A percentile compares a stretch with the other conserved stretches of the same genome.
These are phyloP conservation scores for Verticillium nonalfalfae DNA, from an alignment of 2,329 filamentous ascomycete genomes.

Conservation along the genomic window DNA sequence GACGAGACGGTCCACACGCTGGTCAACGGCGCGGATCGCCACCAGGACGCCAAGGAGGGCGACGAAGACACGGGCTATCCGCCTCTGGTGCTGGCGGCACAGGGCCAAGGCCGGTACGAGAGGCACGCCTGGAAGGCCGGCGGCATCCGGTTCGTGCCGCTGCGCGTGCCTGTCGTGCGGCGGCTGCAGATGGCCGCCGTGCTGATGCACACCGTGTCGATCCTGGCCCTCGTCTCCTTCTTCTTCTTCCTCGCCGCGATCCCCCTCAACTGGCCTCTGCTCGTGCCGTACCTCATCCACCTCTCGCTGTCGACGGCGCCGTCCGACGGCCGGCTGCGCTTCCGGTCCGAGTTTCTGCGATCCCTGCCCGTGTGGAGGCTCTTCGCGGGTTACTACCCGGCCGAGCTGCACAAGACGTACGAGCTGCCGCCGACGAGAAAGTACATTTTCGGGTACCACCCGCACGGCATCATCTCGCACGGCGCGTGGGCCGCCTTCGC, in stretches of 20 bases:
- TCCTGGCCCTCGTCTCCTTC: conserved; percentile 63
- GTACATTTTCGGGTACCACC: conserved; percentile 96
- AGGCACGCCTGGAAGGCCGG: conserved; percentile 28
- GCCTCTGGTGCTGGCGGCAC: conserved; percentile 4
- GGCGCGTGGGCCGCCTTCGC: conserved; percentile 91
- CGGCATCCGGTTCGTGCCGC: conserved; percentile 77
- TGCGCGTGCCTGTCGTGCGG: conserved; percentile 64
- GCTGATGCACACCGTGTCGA: conserved; percentile 64
- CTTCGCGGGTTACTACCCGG: conserved; percentile 90
- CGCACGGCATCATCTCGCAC: conserved; percentile 94
- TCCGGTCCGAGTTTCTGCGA: conserved; percentile 70
- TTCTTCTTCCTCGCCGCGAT: conserved; percentile 93
- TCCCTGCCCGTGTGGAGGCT: conserved; percentile 74
- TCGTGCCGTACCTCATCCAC: conserved; percentile 74
- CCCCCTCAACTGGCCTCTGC: conserved; percentile 80
- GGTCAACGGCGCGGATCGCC: conserved; percentile 7
- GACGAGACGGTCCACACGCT: conserved; percentile 9
- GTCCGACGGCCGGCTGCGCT: conserved; percentile 66
- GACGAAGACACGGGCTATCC: conserved; percentile 4
- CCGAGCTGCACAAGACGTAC: conserved; percentile 77
- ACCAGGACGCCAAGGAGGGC: background rate
- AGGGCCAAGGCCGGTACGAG: conserved; percentile 12
- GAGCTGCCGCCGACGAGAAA: conserved; percentile 75
- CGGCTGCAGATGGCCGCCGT: conserved; percentile 75
- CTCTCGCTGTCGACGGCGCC: conserved; percentile 73